A percentile compares a stretch with the other conserved stretches of the same genome.
These are phyloP conservation scores for Sarocladium strictum DNA, from an alignment of 2,329 filamentous ascomycete genomes.

Conservation along the genomic window DNA sequence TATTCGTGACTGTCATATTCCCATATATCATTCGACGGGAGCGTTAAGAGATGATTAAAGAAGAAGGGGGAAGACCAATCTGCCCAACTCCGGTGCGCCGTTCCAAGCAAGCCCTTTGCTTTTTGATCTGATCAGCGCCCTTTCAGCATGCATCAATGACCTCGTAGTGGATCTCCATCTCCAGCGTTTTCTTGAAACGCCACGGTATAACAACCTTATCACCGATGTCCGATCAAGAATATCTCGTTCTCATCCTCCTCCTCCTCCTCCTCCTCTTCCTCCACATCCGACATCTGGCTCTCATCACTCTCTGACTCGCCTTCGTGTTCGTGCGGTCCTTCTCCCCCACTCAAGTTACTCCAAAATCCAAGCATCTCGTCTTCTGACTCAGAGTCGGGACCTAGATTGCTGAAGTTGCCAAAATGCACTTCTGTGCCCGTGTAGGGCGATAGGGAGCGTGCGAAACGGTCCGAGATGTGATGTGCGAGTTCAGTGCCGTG, in stretches of 20 bases:
- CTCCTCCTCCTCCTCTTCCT: constrained; percentile 39
- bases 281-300: constrained; percentile 30
- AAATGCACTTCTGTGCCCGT: constrained; percentile 20
- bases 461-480: constrained; percentile 32
- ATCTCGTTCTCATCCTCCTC: constrained; percentile 47
- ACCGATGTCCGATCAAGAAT: constrained; percentile 43
- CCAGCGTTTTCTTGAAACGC: too few relatives aligned
- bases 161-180: background rate
- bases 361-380: constrained; percentile 55
- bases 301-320: constrained; percentile 40
- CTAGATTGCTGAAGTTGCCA: constrained; percentile 17
- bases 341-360: constrained; percentile 38
- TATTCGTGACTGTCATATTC: background rate
- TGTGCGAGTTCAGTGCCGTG: constrained; percentile 27
- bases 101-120: background rate
- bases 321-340: constrained; percentile 39
- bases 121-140: background rate
- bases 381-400: constrained; percentile 40
- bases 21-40: background rate
- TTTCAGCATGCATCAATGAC: background rate
- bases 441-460: constrained; percentile 38
- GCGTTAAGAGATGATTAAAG: background rate
- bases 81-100: background rate
- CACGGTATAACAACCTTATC: too few relatives aligned
- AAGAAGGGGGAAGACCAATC: too few relatives aligned